Percentiles rank a stretch among this genome's conserved stretches.
Evolutionary conservation across 768 basidiomycete genomes (phyloP).

Genomic region (Suillus tomentosus): DNA sequence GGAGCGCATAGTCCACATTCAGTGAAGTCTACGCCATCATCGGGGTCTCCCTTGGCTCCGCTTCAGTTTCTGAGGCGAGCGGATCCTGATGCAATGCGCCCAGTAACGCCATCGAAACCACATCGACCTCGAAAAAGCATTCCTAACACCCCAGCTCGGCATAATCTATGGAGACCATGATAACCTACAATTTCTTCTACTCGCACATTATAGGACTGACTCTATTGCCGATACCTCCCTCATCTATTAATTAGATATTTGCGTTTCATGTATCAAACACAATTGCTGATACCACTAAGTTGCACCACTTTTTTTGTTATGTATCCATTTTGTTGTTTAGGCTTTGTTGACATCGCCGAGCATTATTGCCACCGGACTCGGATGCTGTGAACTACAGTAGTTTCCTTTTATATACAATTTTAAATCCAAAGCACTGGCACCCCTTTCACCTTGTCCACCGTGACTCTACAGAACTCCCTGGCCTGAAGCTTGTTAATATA

Average conservation of each 20-base stretch:
- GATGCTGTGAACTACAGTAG: neutral
- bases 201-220: constrained; percentile 21
- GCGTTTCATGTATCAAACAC: constrained; percentile 31
- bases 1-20: constrained; percentile 47
- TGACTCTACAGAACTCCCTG: neutral
- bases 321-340: constrained; percentile 30
- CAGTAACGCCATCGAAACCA: constrained; percentile 68
- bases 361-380: neutral
- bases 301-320: constrained; percentile 26
- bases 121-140: constrained; percentile 46
- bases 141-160: constrained; percentile 49
- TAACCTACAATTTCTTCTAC: constrained; percentile 18
- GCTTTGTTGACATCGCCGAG: constrained; percentile 12
- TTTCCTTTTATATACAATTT: neutral
- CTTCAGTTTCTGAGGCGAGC: constrained; percentile 86
- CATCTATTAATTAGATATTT: constrained; percentile 31
- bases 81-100: constrained; percentile 59
- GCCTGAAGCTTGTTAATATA: neutral
- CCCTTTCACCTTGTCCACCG: neutral
- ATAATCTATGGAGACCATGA: constrained; percentile 68
- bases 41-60: constrained; percentile 75
- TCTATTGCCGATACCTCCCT: constrained; percentile 12
- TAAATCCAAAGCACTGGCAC: neutral
- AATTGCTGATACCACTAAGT: constrained; percentile 23
- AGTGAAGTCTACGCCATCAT: constrained; percentile 53